Conservation (phyloP, 768 basidiomycete genomes). For the Pisolithus sp. region DNA sequence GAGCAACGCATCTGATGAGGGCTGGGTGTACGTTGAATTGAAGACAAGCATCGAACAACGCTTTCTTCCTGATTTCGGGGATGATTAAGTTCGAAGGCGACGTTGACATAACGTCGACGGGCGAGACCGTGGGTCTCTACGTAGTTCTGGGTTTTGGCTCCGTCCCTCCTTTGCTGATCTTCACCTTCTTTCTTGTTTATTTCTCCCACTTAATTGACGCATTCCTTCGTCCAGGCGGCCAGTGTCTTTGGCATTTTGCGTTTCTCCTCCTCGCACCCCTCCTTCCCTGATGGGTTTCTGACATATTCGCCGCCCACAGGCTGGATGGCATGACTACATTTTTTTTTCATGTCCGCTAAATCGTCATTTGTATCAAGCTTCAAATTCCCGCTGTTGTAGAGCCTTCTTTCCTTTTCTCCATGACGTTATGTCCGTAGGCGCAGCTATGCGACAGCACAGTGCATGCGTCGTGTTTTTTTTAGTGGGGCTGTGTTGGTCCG, state of each 20-base stretch:
- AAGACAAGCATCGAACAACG: constrained; percentile 18
- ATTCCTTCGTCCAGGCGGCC: not conserved
- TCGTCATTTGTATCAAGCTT: not conserved
- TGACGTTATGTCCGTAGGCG: too few relatives aligned
- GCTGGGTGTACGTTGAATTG: constrained; percentile 27
- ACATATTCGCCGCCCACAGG: not conserved
- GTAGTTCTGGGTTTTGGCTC: not conserved
- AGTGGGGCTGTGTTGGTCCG: too few relatives aligned
- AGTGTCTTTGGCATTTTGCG: not conserved
- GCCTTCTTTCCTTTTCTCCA: not conserved
- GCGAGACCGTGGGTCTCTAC: not conserved
- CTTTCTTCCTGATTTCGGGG: constrained; percentile 7
- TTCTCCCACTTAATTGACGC: not conserved
- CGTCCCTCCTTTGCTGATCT: too few relatives aligned
- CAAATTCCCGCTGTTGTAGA: not conserved
- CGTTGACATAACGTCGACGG: not conserved
- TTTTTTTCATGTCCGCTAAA: not conserved
- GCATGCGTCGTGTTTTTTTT: too few relatives aligned
- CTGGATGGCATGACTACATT: not conserved
- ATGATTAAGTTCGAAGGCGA: constrained; percentile 6
- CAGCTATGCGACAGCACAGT: too few relatives aligned
- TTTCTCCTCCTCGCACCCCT: not conserved
- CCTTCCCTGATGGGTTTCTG: not conserved
- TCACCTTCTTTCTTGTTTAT: too few relatives aligned
- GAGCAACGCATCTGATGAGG: constrained; percentile 14